These are phyloP conservation scores for Psidium guajava DNA, from an alignment of 345 rosid species.

Conservation along the genomic window DNA sequence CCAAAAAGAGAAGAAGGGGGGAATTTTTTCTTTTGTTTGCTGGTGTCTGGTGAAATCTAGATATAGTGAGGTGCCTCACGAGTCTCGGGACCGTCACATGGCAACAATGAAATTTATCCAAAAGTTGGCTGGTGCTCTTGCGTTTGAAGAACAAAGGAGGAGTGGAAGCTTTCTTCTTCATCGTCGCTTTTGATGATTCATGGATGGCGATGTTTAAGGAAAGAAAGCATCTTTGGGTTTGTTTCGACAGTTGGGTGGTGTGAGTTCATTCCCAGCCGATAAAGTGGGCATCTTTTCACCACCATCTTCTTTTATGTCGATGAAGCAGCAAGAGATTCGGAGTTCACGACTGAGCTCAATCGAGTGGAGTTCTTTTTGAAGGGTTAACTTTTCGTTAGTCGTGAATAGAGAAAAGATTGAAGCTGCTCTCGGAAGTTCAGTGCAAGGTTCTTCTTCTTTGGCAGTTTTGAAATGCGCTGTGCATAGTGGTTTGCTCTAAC, in stretches of 20 bases:
- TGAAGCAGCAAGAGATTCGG: not conserved
- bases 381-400: not conserved
- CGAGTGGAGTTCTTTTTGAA: not conserved
- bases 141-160: not conserved
- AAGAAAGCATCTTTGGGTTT: slow-evolving; percentile 7
- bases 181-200: not conserved
- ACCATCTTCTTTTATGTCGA: not conserved
- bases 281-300: not conserved
- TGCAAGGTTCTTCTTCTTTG: not conserved
- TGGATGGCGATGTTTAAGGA: slow-evolving; percentile 17
- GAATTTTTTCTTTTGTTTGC: not conserved
- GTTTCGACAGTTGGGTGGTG: slow-evolving; percentile 9
- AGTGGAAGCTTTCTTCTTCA: not conserved
- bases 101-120: not conserved
- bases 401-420: not conserved
- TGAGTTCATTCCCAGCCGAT: not conserved
- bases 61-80: not conserved
- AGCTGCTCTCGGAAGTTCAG: not conserved
- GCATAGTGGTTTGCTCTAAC: not conserved
- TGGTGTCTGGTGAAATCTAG: not conserved
- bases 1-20: not conserved
- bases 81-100: not conserved
- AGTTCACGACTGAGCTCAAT: not conserved
- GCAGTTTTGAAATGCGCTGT: not conserved
- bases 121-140: not conserved